phyloP scores from a whole-genome alignment of 495 filamentous ascomycete species.

The Articulospora tetracladia region DNA sequence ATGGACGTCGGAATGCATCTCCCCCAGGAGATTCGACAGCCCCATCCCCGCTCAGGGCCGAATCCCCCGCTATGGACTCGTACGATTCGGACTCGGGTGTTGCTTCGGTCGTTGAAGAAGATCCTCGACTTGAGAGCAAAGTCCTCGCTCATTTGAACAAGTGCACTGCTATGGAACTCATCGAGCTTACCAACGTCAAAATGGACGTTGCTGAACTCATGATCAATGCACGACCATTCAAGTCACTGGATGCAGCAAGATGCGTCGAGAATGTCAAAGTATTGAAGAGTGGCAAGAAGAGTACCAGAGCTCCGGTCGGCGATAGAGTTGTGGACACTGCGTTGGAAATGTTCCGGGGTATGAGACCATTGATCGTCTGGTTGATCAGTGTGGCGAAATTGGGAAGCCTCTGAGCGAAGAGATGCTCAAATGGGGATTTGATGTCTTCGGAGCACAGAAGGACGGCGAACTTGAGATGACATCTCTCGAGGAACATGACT shows the following conservation, averaged over 20 bases:
- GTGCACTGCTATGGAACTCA: constrained; percentile 65
- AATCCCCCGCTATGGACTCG: constrained; percentile 37
- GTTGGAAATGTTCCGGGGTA: constrained; percentile 66
- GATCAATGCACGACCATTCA: constrained; percentile 66
- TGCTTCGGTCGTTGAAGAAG: constrained; percentile 31
- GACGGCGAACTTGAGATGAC: constrained; percentile 66
- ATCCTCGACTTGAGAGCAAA: constrained; percentile 44
- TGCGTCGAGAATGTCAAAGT: constrained; percentile 47
- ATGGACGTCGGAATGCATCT: constrained; percentile 49
- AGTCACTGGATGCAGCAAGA: constrained; percentile 56
- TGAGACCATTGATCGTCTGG: constrained; percentile 76
- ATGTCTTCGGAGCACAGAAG: constrained; percentile 59
- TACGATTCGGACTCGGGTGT: constrained; percentile 39
- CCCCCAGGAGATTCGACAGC: constrained; percentile 37
- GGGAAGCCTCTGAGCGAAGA: constrained; percentile 63
- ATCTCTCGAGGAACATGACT: constrained; percentile 56
- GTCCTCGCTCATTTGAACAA: constrained; percentile 82
- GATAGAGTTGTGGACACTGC: constrained; percentile 72
- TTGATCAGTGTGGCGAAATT: constrained; percentile 63
- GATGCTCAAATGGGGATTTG: constrained; percentile 75
- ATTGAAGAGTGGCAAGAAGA: constrained; percentile 37
- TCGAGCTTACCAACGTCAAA: constrained; percentile 70
- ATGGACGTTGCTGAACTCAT: constrained; percentile 63
- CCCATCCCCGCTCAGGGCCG: constrained; percentile 28
- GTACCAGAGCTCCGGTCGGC: constrained; percentile 44